Base-by-base conservation (phyloP, 2,329 filamentous ascomycete species). In the Pseudogymnoascus sp. region DNA sequence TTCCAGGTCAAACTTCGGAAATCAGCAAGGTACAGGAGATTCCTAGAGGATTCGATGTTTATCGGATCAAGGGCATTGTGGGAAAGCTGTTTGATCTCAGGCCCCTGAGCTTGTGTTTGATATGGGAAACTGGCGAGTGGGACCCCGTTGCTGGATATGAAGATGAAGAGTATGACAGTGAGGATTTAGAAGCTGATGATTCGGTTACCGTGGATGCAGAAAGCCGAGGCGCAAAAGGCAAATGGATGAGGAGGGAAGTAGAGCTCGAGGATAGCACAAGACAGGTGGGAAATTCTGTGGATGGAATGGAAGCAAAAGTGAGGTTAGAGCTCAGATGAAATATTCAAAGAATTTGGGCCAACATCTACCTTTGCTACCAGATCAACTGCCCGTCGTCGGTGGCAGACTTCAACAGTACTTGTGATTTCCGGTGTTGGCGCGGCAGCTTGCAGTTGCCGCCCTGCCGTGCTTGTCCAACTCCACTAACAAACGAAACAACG, bases 81-180 rank as follows among this genome's bases (percentile, higher is more conserved):
- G 89, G 87, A 0, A 87, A 84, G 67, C 73, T 88, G n/a, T 91
- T 96, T 70, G 79, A 76, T 0, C 69, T 89, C 10, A 76, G 81
- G 56, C 89, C 91, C 0, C 79, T 91, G 66, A 76, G 77, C 44
- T 77, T 93, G 65, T 82, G 80, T 42, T 74, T 97, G 59, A 78
- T 95, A 0, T 96, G 91, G 89, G 91, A 96, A 77, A 96, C 92
- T 7, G 90, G 91, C 18, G 93, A 97, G 74, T 91, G 89, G 85
- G 91, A 96, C 74, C 90, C 90, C 0, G 86, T 91, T 0, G 82
- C 82, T 7, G 81, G 83, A 65, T 84, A 85, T 68, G 81, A 86
- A 66, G 81, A 84, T 4, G 81, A 82, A 31, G 84, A 84, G 46
- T 82, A 77, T 62, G 80, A 79, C 50, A 79, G 79, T 53, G 81